phyloP scores from a whole-genome alignment of 2,329 filamentous ascomycete species.

The Ophiostoma piceae region DNA sequence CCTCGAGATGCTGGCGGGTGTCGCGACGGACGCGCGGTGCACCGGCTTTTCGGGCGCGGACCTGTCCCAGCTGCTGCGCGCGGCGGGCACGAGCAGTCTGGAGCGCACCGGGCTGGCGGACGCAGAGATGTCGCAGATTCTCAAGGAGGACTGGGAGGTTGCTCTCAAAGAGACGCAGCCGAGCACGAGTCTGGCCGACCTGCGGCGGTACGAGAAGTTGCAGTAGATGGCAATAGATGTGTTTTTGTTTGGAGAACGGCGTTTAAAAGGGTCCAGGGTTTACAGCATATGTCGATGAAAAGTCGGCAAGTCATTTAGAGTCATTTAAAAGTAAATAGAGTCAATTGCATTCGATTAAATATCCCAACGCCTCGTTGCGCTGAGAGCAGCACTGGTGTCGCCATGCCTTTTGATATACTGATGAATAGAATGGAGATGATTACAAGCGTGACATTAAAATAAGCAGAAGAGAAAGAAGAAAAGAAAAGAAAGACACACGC shows the following conservation, averaged over 20 bases:
- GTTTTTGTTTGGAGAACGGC: not conserved
- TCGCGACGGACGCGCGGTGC: constrained; percentile 65
- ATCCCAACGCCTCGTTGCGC: not conserved
- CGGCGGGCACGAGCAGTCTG: constrained; percentile 38
- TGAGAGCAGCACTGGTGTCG: not conserved
- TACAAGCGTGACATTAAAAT: not conserved
- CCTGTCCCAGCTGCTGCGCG: constrained; percentile 48
- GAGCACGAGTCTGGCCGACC: constrained; percentile 39
- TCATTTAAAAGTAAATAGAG: not conserved
- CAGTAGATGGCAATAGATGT: not conserved
- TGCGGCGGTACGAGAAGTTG: constrained; percentile 26
- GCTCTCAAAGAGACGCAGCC: constrained; percentile 46
- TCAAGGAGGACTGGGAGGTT: constrained; percentile 47
- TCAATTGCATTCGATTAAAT: not conserved
- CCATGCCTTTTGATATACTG: not conserved
- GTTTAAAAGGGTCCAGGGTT: not conserved
- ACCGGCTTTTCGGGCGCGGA: constrained; percentile 70
- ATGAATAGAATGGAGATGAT: not conserved
- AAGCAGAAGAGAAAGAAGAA: not conserved
- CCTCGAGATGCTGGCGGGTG: constrained; percentile 43
- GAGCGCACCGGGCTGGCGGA: constrained; percentile 31
- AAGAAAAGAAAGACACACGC: not conserved
- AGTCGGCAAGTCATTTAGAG: not conserved
- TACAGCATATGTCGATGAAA: not conserved
- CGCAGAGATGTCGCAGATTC: constrained; percentile 34